phyloP scores from a whole-genome alignment of 306 rosid species.

The Quercus variabilis region DNA sequence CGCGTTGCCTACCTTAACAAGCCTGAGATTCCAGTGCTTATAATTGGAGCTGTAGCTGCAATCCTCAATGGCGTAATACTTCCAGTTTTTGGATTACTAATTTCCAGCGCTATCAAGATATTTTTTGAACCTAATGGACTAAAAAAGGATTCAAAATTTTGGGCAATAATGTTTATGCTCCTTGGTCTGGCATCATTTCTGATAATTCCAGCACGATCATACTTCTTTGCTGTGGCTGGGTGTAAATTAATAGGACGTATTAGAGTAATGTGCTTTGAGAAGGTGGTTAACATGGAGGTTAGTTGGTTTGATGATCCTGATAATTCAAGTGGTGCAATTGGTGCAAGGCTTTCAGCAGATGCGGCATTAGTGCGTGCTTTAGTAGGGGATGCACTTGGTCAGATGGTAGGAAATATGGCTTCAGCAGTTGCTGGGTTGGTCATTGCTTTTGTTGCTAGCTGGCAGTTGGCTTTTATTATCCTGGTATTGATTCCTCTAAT shows the following conservation, averaged over 20 bases:
- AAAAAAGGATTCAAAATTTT: neutral
- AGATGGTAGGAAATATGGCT: constrained; percentile 45
- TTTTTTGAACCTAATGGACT: neutral
- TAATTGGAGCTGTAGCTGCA: constrained; percentile 1
- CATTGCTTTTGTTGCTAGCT: constrained; percentile 45
- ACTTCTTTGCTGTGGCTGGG: constrained; percentile 54
- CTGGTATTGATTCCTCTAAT: constrained; percentile 46
- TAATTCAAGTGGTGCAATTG: constrained; percentile 50
- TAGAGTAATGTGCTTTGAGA: constrained; percentile 43
- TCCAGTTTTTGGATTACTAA: neutral
- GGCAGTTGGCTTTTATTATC: constrained; percentile 49
- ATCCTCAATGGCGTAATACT: neutral
- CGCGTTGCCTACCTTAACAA: too few species aligned
- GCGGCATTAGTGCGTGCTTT: constrained; percentile 51
- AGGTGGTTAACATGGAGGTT: constrained; percentile 49
- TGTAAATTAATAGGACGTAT: constrained; percentile 46
- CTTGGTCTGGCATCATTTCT: constrained; percentile 37
- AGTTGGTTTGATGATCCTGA: constrained; percentile 27
- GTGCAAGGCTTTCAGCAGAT: constrained; percentile 57
- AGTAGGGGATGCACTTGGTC: constrained; percentile 60
- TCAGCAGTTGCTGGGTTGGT: constrained; percentile 31
- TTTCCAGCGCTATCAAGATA: neutral
- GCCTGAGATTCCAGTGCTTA: too few species aligned
- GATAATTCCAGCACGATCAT: constrained; percentile 33
- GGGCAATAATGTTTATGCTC: constrained; percentile 31